Evolutionary conservation across 73 alveolate species (phyloP).

Genomic region (Uronychia binucleata): DNA sequence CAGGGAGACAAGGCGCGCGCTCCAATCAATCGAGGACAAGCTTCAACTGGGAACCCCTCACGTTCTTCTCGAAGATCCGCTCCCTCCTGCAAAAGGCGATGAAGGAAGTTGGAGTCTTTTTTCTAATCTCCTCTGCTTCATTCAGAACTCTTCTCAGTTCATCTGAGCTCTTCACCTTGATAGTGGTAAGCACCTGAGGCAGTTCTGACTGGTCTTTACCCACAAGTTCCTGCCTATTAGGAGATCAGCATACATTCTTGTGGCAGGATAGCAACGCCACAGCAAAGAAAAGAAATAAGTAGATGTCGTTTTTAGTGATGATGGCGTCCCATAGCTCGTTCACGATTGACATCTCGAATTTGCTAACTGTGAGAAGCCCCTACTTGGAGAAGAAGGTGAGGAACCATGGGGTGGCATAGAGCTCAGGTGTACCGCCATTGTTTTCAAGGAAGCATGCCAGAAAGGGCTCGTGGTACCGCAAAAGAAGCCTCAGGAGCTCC

Average conservation of each 20-base stretch:
- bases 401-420: constrained; percentile 87
- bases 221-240: constrained; percentile 6
- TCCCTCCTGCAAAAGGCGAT: constrained; percentile 11
- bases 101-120: constrained; percentile 46
- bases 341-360: constrained; percentile 48
- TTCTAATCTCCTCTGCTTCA: constrained; percentile 24
- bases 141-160: constrained; percentile 23
- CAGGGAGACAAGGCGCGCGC: constrained; percentile 44
- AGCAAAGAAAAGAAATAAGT: constrained; percentile 46
- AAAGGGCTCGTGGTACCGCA: constrained; percentile 71
- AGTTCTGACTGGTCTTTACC: constrained; percentile 46
- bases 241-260: constrained; percentile 7
- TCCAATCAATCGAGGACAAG: constrained; percentile 25
- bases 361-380: constrained; percentile 13
- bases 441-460: constrained; percentile 51
- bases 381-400: constrained; percentile 76
- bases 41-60: background rate
- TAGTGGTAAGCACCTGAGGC: constrained; percentile 44
- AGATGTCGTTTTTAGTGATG: constrained; percentile 46
- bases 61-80: constrained; percentile 8
- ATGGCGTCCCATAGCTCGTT: constrained; percentile 58
- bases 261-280: constrained; percentile 45
- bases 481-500: constrained; percentile 32
- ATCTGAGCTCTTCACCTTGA: constrained; percentile 16
- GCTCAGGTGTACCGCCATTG: constrained; percentile 72